These are phyloP conservation scores for Ophiostoma ulmi DNA, from an alignment of 2,329 filamentous ascomycete genomes.

Conservation along the genomic window DNA sequence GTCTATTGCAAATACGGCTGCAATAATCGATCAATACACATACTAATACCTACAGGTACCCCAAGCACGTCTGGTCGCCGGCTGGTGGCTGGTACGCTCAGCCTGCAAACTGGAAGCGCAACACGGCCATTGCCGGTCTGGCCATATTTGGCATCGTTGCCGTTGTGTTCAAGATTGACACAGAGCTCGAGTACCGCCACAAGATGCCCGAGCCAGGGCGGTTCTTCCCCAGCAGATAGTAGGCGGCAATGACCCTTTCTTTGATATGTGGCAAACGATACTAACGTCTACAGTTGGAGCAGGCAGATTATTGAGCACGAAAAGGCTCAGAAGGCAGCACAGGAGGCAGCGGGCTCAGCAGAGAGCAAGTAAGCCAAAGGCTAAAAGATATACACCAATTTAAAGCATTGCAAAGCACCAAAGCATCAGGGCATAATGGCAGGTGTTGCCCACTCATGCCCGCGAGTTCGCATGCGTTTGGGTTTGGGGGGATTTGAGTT, in stretches of 20 bases:
- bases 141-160: constrained; percentile 57
- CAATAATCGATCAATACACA: not conserved
- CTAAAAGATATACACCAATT: not conserved
- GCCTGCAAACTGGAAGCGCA: constrained; percentile 89
- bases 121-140: constrained; percentile 54
- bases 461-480: not conserved
- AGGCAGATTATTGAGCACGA: constrained; percentile 45
- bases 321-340: constrained; percentile 34
- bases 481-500: not conserved
- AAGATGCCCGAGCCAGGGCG: constrained; percentile 72
- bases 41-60: constrained; percentile 58
- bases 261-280: not conserved
- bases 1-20: not conserved
- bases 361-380: constrained; percentile 24
- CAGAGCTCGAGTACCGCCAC: constrained; percentile 65
- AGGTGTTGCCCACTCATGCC: not conserved
- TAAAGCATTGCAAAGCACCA: not conserved
- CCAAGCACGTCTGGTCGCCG: constrained; percentile 99
- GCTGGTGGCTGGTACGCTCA: constrained; percentile 96
- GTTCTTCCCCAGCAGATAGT: constrained; percentile 86
- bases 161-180: constrained; percentile 64
- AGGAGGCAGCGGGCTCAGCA: constrained; percentile 11
- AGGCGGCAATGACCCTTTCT: constrained; percentile 34
- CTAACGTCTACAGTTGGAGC: constrained; percentile 37
- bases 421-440: not conserved